Evolutionary conservation across 1,284 basidiomycete species (phyloP), one percentile per base, ranked within the genome.

Genomic region (Leccinum proximum): DNA sequence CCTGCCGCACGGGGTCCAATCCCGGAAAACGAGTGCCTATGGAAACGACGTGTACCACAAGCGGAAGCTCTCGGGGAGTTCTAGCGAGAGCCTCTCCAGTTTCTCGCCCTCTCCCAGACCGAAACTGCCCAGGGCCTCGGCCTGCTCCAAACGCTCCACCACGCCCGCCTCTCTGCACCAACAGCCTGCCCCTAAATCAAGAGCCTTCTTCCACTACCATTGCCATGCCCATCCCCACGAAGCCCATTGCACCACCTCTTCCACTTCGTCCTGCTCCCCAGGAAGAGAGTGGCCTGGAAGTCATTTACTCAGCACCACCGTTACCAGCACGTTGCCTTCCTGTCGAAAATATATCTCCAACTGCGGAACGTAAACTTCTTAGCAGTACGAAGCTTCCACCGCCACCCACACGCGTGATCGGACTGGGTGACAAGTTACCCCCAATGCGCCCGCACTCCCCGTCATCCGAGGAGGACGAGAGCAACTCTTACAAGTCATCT

Each of bases 321-420:
- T 62, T 75, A 30, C 75, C 76, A 3, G 64, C 68, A 18, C 75
- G 75, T 35, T 37, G 26, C 30, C 2, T 26, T 38, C 9, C 58
- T 13, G 16, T 64, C 42, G 70, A 72, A 37, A 60, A 57, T 5
- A 61, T 68, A 4, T 69, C 74, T 11, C 67, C 67, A 16, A 54
- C 42, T 13, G 62, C 58, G 2, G 81, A 87, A 61, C 81, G 84
- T 37, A 87, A 83, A 70, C 64, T 75, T 4, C 70, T 86, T 35
- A 82, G 83, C 1, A 73, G 75, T 26, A 75, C 76, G 40, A 80
- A 74, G 63, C 80, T 86, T 18, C 87, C 83, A 0, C 91, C 91
- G 0, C 91, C 91, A 0, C 91, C 91, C 1, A 88, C 85, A 0
- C 87, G 91, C 3, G 88, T 79, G 1, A 91, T 92, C 59, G 87